A percentile compares a stretch with the other conserved stretches of the same genome.
These are phyloP conservation scores for Chlamydomonas reinhardtii DNA, from an alignment of 163 green algal species.

Conservation along the genomic window DNA sequence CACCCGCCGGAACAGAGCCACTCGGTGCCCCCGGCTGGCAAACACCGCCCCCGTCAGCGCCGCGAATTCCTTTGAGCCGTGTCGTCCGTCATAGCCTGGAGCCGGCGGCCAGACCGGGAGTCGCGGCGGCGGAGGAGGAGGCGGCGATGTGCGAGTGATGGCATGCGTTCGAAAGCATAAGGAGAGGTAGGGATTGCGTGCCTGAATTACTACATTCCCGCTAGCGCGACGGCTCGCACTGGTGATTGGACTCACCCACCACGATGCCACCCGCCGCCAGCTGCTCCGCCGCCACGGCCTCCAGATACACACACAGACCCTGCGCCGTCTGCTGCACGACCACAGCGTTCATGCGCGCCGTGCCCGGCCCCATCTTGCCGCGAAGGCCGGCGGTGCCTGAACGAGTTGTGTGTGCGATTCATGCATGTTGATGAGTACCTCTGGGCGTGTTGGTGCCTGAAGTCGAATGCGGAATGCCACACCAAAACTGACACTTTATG, in stretches of 20 bases:
- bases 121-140: too few species aligned
- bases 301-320: constrained; percentile 68
- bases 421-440: too few species aligned
- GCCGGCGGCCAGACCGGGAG: too few species aligned
- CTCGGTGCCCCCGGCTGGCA: constrained; percentile 54
- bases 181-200: too few species aligned
- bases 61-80: constrained; percentile 70
- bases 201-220: too few species aligned
- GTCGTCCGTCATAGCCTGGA: constrained; percentile 74
- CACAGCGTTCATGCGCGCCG: constrained; percentile 82
- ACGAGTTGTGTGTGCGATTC: background rate
- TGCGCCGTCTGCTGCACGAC: constrained; percentile 85
- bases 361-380: constrained; percentile 78
- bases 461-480: too few species aligned
- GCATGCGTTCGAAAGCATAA: too few species aligned
- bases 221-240: background rate
- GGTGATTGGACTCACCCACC: constrained; percentile 54
- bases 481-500: too few species aligned
- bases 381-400: constrained; percentile 83
- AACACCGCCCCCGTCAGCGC: constrained; percentile 73
- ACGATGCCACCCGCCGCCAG: constrained; percentile 56
- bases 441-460: too few species aligned
- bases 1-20: constrained; percentile 64
- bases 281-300: constrained; percentile 45
- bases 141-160: too few species aligned